Percentiles rank a stretch among this genome's conserved stretches.
Conservation (phyloP, 129 eudicot genomes). For the Calendula officinalis region DNA sequence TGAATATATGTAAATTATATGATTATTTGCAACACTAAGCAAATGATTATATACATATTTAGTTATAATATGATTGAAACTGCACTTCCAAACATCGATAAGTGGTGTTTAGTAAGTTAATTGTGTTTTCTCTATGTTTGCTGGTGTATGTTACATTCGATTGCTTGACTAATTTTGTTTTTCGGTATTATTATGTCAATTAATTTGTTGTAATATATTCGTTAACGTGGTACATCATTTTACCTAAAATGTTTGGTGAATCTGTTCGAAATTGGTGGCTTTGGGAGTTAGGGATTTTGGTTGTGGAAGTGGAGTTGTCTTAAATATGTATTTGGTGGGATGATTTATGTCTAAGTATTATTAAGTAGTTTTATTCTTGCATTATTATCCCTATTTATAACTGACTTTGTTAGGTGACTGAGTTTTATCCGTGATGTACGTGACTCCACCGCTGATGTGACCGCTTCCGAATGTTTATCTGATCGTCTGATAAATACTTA, state of each 20-base stretch:
- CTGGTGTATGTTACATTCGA: background rate
- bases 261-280: background rate
- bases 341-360: background rate
- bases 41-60: background rate
- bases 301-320: background rate
- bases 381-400: background rate
- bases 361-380: background rate
- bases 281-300: slow-evolving; percentile 4
- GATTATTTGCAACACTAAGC: no score
- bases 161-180: no score
- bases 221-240: slow-evolving; percentile 1
- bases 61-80: background rate
- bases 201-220: background rate
- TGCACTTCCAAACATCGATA: background rate
- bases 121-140: slow-evolving; percentile 2
- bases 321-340: background rate
- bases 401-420: background rate
- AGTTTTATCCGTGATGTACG: no score
- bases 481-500: no score
- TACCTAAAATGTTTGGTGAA: slow-evolving; percentile 15
- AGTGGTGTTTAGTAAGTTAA: background rate
- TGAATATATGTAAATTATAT: no score
- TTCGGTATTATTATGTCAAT: background rate
- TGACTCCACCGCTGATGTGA: no score
- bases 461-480: no score